A percentile compares a stretch with the other conserved stretches of the same genome.
Evolutionary conservation across 495 filamentous ascomycete species (phyloP).

Genomic region (Daldinia loculata): DNA sequence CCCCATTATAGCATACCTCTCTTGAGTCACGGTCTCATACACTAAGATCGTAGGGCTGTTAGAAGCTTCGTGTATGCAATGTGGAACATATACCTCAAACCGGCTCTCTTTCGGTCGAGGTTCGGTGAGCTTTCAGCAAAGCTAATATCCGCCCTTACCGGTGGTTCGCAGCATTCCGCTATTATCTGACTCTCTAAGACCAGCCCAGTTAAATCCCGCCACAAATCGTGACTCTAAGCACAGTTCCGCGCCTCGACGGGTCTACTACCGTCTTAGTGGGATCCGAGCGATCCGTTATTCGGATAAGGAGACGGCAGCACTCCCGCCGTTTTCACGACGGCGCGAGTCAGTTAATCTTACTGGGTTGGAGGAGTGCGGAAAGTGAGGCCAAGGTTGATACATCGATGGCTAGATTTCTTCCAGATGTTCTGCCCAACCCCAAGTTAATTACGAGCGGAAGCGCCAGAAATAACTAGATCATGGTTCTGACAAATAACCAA

Average conservation of each 20-base stretch:
- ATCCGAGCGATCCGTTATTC: not conserved
- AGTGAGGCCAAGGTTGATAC: not conserved
- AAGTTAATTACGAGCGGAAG: not conserved
- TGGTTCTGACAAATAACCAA: conserved; percentile 5
- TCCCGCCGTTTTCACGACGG: conserved; percentile 3
- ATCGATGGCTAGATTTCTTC: not conserved
- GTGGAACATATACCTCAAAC: not conserved
- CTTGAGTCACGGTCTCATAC: not conserved
- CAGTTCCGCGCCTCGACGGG: not conserved
- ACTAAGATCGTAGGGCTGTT: conserved; percentile 9
- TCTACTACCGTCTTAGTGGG: not conserved
- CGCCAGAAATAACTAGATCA: not conserved
- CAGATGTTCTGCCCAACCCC: conserved; percentile 13
- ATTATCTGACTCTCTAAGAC: not conserved
- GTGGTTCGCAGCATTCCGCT: not conserved
- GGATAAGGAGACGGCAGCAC: not conserved
- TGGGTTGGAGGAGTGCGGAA: not conserved
- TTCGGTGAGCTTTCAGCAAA: not conserved
- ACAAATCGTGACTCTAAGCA: not conserved
- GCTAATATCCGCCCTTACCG: not conserved
- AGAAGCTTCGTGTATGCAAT: conserved; percentile 6
- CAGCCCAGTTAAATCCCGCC: not conserved
- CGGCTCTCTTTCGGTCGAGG: not conserved
- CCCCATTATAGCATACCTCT: not conserved
- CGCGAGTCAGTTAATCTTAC: conserved; percentile 23